A percentile compares a stretch with the other conserved stretches of the same genome.
Conservation (phyloP, 2,329 filamentous ascomycete species). For the Colletotrichum neosansevieriae region DNA sequence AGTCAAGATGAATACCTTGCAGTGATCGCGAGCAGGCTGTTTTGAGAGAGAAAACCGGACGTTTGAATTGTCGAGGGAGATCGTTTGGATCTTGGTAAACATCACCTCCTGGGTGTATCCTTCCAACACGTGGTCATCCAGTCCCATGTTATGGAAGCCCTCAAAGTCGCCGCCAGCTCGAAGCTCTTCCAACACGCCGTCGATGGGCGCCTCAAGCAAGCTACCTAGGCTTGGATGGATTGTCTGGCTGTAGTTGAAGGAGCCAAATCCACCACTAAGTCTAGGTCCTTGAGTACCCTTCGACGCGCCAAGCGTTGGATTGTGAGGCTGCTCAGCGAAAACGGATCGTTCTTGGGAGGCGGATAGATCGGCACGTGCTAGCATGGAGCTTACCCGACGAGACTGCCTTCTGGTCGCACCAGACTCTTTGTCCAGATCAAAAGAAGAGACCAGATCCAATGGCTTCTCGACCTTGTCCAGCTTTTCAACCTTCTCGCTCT, state of each 20-base stretch:
- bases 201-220: slow-evolving; percentile 76
- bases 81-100: slow-evolving; percentile 76
- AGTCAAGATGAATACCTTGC: slow-evolving; percentile 75
- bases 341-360: slow-evolving; percentile 83
- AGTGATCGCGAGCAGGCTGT: slow-evolving; percentile 65
- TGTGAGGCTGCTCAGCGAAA: slow-evolving; percentile 76
- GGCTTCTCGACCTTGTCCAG: slow-evolving; percentile 56
- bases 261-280: slow-evolving; percentile 64
- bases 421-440: slow-evolving; percentile 76
- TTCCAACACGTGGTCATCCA: slow-evolving; percentile 79
- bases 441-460: slow-evolving; percentile 74
- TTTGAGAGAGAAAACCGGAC: slow-evolving; percentile 70
- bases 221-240: slow-evolving; percentile 68
- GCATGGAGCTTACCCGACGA: slow-evolving; percentile 88
- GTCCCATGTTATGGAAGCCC: slow-evolving; percentile 77
- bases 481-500: slow-evolving; percentile 61
- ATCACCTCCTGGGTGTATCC: slow-evolving; percentile 79
- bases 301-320: slow-evolving; percentile 56
- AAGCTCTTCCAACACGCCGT: slow-evolving; percentile 76
- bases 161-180: slow-evolving; percentile 73
- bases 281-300: slow-evolving; percentile 75
- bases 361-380: slow-evolving; percentile 88
- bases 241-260: slow-evolving; percentile 58
- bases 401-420: slow-evolving; percentile 70
- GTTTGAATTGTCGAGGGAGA: slow-evolving; percentile 71